phyloP scores from a whole-genome alignment of 2,329 filamentous ascomycete genomes.

The Aspergillus persii region DNA sequence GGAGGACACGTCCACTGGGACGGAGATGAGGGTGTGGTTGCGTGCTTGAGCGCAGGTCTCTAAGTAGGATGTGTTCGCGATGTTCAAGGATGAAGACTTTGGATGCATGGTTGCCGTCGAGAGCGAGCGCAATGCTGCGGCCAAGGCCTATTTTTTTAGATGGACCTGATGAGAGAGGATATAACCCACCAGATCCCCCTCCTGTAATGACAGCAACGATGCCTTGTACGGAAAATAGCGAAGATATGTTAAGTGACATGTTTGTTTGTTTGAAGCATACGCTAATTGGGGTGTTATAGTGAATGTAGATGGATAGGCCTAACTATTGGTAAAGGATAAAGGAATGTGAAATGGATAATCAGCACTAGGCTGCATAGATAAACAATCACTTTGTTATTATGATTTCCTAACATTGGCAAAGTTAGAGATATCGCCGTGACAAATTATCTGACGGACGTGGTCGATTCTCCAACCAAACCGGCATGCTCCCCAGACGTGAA shows the following conservation, averaged over 20 bases:
- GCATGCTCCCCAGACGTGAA: too few species aligned
- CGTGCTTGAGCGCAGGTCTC: constrained; percentile 39
- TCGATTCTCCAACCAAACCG: background rate
- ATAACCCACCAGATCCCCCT: constrained; percentile 36
- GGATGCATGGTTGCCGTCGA: constrained; percentile 48
- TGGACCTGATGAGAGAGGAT: background rate
- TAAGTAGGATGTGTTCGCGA: constrained; percentile 45
- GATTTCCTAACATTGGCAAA: too few species aligned
- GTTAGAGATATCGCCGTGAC: too few species aligned
- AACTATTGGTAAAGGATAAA: too few species aligned
- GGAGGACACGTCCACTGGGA: constrained; percentile 48
- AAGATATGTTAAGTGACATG: background rate
- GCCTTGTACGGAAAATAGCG: constrained; percentile 47
- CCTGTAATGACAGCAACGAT: constrained; percentile 51
- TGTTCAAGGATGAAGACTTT: constrained; percentile 56
- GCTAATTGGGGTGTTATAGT: too few species aligned
- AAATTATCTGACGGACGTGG: background rate
- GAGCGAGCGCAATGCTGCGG: constrained; percentile 45
- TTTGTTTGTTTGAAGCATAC: background rate
- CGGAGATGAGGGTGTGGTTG: constrained; percentile 42
- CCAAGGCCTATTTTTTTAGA: constrained; percentile 35
- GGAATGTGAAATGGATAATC: too few species aligned
- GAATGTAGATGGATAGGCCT: too few species aligned
- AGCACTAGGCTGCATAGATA: too few species aligned
- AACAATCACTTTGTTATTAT: too few species aligned